These are phyloP conservation scores for Lanmaoa pseudosensibilis DNA, from an alignment of 768 basidiomycete genomes.

Conservation along the genomic window DNA sequence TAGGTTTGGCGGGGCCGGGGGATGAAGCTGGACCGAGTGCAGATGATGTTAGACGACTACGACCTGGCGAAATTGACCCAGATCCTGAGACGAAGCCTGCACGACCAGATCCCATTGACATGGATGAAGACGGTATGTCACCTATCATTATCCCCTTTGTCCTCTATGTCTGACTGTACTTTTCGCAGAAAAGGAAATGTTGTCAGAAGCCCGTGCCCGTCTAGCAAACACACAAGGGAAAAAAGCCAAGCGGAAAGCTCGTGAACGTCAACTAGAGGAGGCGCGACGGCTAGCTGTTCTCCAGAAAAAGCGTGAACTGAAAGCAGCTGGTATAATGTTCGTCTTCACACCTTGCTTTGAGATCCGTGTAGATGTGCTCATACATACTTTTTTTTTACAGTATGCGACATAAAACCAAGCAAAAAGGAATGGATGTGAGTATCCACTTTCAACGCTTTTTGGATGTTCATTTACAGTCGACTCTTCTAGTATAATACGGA, in stretches of 20 bases:
- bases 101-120: conserved; percentile 97
- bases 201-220: conserved; percentile 97
- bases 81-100: conserved; percentile 99
- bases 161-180: conserved; percentile 1
- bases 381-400: conserved; percentile 36
- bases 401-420: conserved; percentile 92
- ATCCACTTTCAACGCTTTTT: not conserved
- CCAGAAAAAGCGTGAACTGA: conserved; percentile 97
- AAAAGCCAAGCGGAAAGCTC: conserved; percentile 97
- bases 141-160: not conserved
- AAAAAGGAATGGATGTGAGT: conserved; percentile 95
- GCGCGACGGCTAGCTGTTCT: conserved; percentile 90
- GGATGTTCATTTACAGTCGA: not conserved
- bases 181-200: conserved; percentile 92
- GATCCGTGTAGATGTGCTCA: conserved; percentile 1
- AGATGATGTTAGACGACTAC: conserved; percentile 86
- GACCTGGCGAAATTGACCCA: conserved; percentile 97
- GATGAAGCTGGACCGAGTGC: conserved; percentile 79
- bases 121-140: conserved; percentile 93
- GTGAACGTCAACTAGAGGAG: conserved; percentile 96
- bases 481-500: conserved; percentile 86
- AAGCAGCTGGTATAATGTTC: conserved; percentile 96
- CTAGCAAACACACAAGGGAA: conserved; percentile 99
- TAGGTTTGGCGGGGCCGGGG: conserved; percentile 84
- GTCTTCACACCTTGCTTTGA: conserved; percentile 29